Percentiles rank a stretch among this genome's conserved stretches.
Conservation (phyloP, 805 yeast species). For the Candida tammaniensis region DNA sequence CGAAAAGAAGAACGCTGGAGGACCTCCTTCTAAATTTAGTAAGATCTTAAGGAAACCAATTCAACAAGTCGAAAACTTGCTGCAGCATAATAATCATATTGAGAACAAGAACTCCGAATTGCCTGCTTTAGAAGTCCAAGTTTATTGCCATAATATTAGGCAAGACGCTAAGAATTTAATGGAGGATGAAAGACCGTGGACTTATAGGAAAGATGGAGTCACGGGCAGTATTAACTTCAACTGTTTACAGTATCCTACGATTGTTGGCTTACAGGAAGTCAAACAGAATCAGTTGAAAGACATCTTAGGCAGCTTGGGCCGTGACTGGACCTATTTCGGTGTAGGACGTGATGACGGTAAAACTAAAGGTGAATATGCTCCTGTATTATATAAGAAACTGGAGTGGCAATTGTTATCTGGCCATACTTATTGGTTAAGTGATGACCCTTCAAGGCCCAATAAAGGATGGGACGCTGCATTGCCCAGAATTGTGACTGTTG, state of each 20-base stretch:
- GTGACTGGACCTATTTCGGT: constrained; percentile 25
- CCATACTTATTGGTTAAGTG: constrained; percentile 25
- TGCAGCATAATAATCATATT: too few species aligned
- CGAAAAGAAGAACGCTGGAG: too few species aligned
- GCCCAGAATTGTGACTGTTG: constrained; percentile 37
- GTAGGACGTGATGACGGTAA: constrained; percentile 31
- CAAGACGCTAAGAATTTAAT: constrained; percentile 31
- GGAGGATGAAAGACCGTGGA: constrained; percentile 46
- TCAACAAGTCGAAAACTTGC: too few species aligned
- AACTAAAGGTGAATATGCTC: constrained; percentile 26
- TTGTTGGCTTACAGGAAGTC: constrained; percentile 42
- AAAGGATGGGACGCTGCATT: constrained; percentile 49
- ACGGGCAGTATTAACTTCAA: constrained; percentile 33
- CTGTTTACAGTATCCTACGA: constrained; percentile 22
- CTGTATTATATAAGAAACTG: constrained; percentile 20
- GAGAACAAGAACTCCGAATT: too few species aligned
- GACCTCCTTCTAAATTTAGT: too few species aligned
- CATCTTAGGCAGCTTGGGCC: constrained; percentile 21
- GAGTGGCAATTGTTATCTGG: constrained; percentile 24
- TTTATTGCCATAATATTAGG: constrained; percentile 44
- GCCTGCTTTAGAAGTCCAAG: constrained; percentile 16
- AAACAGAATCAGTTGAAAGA: constrained; percentile 34
- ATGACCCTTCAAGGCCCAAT: constrained; percentile 23
- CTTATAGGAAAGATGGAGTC: constrained; percentile 34
- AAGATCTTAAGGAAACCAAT: too few species aligned